These are phyloP conservation scores for Botryotinia convoluta DNA, from an alignment of 2,329 filamentous ascomycete species.

Conservation along the genomic window DNA sequence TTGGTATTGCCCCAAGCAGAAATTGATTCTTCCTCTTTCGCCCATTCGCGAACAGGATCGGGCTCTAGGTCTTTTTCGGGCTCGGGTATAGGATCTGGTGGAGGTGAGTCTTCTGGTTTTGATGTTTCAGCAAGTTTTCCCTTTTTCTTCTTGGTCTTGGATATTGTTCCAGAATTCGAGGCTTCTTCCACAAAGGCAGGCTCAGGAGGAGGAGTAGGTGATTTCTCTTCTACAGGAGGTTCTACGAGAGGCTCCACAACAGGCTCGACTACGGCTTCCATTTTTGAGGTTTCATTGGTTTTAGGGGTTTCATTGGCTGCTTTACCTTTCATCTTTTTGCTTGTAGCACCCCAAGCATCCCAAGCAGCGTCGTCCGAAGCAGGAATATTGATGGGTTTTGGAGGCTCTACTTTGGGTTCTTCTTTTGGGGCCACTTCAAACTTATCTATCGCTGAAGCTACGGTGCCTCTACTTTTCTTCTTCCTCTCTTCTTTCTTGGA, in stretches of 20 bases:
- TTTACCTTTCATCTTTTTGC: conserved; percentile 46
- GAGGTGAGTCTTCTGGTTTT: conserved; percentile 34
- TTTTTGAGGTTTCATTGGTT: conserved; percentile 22
- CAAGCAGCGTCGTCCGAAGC: conserved; percentile 48
- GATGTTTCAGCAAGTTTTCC: conserved; percentile 33
- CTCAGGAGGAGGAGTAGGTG: neutral
- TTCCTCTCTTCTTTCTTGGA: conserved; percentile 50
- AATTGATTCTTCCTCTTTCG: conserved; percentile 25
- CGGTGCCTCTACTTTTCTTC: conserved; percentile 37
- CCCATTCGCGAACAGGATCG: conserved; percentile 22
- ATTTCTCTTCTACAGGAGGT: conserved; percentile 36
- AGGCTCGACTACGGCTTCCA: conserved; percentile 23
- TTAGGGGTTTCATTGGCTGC: conserved; percentile 32
- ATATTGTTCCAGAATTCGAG: conserved; percentile 46
- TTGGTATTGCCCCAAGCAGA: conserved; percentile 24
- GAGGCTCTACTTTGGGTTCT: conserved; percentile 31
- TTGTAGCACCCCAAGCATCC: conserved; percentile 49
- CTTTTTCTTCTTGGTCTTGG: conserved; percentile 48
- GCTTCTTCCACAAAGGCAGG: conserved; percentile 12
- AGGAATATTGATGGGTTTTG: conserved; percentile 31
- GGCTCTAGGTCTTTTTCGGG: conserved; percentile 41
- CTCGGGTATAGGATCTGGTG: conserved; percentile 13
- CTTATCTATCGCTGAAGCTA: conserved; percentile 19
- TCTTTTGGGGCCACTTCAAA: conserved; percentile 26
- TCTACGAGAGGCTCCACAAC: conserved; percentile 43